A percentile compares a stretch with the other conserved stretches of the same genome.
These are phyloP conservation scores for Eucommia ulmoides DNA, from an alignment of 257 asterid genomes.

Conservation along the genomic window DNA sequence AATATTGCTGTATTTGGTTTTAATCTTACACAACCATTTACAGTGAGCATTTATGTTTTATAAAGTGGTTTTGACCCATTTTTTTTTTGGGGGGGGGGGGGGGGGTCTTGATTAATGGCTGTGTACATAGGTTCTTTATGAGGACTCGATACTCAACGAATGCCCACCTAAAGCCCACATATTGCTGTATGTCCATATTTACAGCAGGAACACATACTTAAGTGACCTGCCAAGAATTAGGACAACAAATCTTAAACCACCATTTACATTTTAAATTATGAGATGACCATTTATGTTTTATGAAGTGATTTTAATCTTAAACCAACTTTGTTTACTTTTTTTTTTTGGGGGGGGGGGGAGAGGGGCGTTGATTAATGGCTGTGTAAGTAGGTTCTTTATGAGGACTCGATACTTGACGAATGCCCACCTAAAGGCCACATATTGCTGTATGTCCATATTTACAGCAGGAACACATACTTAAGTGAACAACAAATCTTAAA, in stretches of 20 bases:
- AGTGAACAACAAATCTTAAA: not conserved
- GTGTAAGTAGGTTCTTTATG: not conserved
- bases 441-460: not conserved
- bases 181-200: not conserved
- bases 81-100: too few relatives aligned
- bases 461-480: not conserved
- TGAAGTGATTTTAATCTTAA: too few relatives aligned
- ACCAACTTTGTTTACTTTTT: too few relatives aligned
- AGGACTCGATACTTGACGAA: not conserved
- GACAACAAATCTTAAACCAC: too few relatives aligned
- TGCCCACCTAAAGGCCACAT: not conserved
- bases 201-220: slow-evolving; percentile 2
- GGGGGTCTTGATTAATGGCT: not conserved
- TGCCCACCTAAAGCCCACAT: slow-evolving; percentile 4
- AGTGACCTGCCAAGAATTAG: slow-evolving; percentile 3
- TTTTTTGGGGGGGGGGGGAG: too few relatives aligned
- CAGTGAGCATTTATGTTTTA: not conserved
- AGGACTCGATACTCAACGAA: not conserved
- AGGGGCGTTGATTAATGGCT: too few relatives aligned
- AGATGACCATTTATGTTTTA: too few relatives aligned
- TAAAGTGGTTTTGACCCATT: too few relatives aligned
- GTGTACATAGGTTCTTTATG: not conserved
- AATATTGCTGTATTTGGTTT: too few relatives aligned
- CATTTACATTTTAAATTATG: too few relatives aligned
- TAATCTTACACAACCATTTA: too few relatives aligned